These are phyloP conservation scores for Metschnikowia kofuensis DNA, from an alignment of 805 yeast species.

Conservation along the genomic window DNA sequence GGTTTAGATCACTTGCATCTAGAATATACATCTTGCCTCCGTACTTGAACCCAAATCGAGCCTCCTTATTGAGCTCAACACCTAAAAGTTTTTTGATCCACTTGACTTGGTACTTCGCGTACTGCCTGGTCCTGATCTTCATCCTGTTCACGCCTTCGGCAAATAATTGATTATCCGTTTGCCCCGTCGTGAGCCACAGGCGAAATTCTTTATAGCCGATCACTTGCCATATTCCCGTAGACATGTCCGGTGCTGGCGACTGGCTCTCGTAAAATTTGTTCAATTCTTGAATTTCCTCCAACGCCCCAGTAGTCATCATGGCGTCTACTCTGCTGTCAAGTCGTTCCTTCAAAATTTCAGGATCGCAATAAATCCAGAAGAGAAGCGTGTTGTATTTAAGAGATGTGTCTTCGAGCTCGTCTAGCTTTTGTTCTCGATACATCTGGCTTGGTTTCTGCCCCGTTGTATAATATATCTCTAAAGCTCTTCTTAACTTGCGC, in stretches of 20 bases:
- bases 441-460: conserved; percentile 68
- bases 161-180: conserved; percentile 22
- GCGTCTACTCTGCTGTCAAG: conserved; percentile 78
- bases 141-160: conserved; percentile 60
- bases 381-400: conserved; percentile 61
- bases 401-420: conserved; percentile 41
- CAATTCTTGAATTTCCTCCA: conserved; percentile 64
- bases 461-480: conserved; percentile 73
- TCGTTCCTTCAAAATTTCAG: conserved; percentile 53
- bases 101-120: conserved; percentile 83
- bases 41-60: conserved; percentile 42
- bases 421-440: conserved; percentile 56
- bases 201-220: conserved; percentile 90
- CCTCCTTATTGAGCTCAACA: conserved; percentile 53
- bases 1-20: conserved; percentile 68
- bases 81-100: conserved; percentile 80
- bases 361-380: conserved; percentile 79
- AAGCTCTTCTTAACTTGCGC: conserved; percentile 72
- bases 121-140: conserved; percentile 82
- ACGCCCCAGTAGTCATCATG: conserved; percentile 72
- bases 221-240: conserved; percentile 88
- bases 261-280: conserved; percentile 41
- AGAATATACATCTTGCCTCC: conserved; percentile 67
- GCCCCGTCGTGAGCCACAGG: conserved; percentile 52
- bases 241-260: conserved; percentile 45